Evolutionary conservation across 2,329 filamentous ascomycete species (phyloP).

Genomic region (Diaporthe nobilis): DNA sequence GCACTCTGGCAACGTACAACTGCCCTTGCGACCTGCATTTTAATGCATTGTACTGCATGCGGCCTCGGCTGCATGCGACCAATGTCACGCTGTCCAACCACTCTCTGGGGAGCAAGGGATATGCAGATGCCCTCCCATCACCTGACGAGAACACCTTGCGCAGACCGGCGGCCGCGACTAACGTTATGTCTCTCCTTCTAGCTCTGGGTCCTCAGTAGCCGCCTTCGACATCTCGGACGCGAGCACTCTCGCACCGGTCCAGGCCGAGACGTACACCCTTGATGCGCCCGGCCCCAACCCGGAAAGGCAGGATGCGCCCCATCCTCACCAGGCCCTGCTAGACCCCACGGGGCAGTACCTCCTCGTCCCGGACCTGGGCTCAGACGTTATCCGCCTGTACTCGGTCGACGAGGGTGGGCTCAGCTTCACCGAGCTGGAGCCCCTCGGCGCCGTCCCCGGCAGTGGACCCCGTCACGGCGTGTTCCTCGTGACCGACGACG

Average conservation of each 20-base stretch:
- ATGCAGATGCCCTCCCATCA: constrained; percentile 22
- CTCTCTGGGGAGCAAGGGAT: background rate
- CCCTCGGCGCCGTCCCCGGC: constrained; percentile 62
- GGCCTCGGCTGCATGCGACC: constrained; percentile 14
- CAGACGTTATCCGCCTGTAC: constrained; percentile 73
- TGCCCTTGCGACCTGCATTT: background rate
- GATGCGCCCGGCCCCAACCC: constrained; percentile 54
- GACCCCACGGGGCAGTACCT: constrained; percentile 77
- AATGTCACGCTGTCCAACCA: constrained; percentile 7
- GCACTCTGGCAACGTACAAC: constrained; percentile 2
- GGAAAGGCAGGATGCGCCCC: constrained; percentile 68
- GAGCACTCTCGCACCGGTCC: constrained; percentile 52
- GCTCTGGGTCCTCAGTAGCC: constrained; percentile 58
- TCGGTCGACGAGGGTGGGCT: constrained; percentile 63
- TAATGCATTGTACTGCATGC: constrained; percentile 1
- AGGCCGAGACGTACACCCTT: constrained; percentile 58
- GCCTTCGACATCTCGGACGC: constrained; percentile 60
- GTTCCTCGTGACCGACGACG: constrained; percentile 63
- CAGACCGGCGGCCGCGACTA: background rate
- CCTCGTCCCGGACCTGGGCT: constrained; percentile 76
- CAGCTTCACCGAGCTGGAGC: constrained; percentile 54
- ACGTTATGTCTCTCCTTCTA: constrained; percentile 42
- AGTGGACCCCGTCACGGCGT: constrained; percentile 75
- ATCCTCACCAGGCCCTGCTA: constrained; percentile 75
- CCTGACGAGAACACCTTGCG: background rate